Base-by-base conservation (phyloP, 352 stramenopile genomes). In the Pythium apleroticum region DNA sequence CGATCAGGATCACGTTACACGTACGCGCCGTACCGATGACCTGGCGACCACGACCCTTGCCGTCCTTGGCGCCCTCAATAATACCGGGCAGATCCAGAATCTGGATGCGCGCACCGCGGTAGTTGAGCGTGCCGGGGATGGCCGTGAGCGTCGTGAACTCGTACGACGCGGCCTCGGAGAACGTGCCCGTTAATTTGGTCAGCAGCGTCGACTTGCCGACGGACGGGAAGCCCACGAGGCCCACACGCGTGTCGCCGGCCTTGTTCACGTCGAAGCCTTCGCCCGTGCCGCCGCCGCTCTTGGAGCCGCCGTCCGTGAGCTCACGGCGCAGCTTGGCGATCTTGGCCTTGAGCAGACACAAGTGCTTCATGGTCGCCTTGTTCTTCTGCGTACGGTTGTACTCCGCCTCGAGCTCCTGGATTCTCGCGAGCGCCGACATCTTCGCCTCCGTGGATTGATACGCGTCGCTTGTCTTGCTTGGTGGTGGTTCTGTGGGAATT, bases 71-170 rank as follows among this genome's bases (percentile, higher is more conserved):
- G 45, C 97, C 97, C 72, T 99, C 97, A 69, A 99, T 99, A 61
- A 99, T 99, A 66, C 96, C 96, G 4, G 95, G 94, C 67, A 97
- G 66, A 66, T 97, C 90, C 37, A 97, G 71, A 52, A 97, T 91
- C 74, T 96, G 87, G 69, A 94, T 94, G 49, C 84, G 83, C 10
- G 85, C 85, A 52, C 84, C 85, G 31, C 84, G 95, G 84, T 99
- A 99, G 75, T 99, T 91, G 71, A 99, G 91, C 53, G 95, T 99
- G 28, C 98, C 98, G 0, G 95, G 97, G 71, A 99, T 99, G 62
- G 95, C 97, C 27, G 97, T 99, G 31, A 99, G 85, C 50, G 98
- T 99, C 57, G 98, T 99, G 80, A 99, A 99, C 83, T 99, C 97
- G 76, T 99, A 99, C 27, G 90, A 95, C 52, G 96, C 96, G 1